Evolutionary conservation across 2,329 filamentous ascomycete genomes (phyloP).

Genomic region (Diplodia mutila): DNA sequence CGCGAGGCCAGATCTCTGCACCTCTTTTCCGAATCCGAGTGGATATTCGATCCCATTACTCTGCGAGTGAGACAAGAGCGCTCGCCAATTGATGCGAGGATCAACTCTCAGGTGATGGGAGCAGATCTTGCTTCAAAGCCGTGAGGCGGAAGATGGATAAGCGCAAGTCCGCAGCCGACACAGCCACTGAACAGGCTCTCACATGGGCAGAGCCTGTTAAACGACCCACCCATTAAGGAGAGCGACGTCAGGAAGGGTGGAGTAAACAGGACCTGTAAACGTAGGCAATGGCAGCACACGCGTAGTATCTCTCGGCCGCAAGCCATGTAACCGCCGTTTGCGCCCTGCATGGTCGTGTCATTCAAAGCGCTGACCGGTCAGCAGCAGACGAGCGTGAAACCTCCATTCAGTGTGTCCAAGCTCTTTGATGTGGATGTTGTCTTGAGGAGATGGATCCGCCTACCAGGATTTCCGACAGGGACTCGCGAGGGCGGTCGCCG

Average conservation of each 20-base stretch:
- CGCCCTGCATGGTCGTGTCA: conserved; percentile 1
- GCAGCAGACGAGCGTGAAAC: background rate
- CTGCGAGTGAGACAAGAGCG: background rate
- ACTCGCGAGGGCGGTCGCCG: background rate
- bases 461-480: conserved; percentile 4
- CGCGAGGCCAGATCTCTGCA: conserved; percentile 6
- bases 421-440: conserved; percentile 9
- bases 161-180: background rate
- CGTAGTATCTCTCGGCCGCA: conserved; percentile 10
- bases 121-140: background rate
- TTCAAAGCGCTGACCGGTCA: conserved; percentile 2
- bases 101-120: conserved; percentile 14
- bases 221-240: background rate
- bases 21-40: background rate
- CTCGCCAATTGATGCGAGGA: background rate
- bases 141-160: background rate
- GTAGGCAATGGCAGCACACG: background rate
- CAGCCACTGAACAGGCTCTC: background rate
- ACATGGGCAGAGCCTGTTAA: background rate
- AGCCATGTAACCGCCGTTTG: background rate
- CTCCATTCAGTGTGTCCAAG: background rate
- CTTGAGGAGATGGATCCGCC: conserved; percentile 3
- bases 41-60: conserved; percentile 11
- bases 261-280: background rate
- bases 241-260: background rate